Evolutionary conservation across 257 asterid genomes (phyloP).

Genomic region (Voacanga thouarsii): DNA sequence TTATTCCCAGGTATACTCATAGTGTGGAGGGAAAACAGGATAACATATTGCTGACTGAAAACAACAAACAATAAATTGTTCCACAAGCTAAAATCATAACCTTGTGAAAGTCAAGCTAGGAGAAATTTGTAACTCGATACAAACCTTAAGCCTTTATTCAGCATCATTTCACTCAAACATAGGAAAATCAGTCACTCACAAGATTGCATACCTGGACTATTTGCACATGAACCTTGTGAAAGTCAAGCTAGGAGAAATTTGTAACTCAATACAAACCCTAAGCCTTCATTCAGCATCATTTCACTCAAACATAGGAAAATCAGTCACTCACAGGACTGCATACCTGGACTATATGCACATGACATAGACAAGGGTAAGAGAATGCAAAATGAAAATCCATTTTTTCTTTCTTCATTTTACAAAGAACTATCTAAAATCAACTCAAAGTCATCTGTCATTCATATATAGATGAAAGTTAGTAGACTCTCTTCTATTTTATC

Average conservation of each 20-base stretch:
- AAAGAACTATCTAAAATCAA: too few relatives aligned
- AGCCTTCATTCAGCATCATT: constrained; percentile 82
- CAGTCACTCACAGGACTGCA: constrained; percentile 95
- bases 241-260: not conserved
- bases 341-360: constrained; percentile 56
- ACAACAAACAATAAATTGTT: constrained; percentile 6
- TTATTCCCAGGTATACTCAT: not conserved
- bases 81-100: constrained; percentile 8
- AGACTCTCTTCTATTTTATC: too few relatives aligned
- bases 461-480: too few relatives aligned
- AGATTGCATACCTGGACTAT: constrained; percentile 71
- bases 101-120: not conserved
- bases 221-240: constrained; percentile 19
- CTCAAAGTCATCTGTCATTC: not conserved
- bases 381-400: constrained; percentile 9
- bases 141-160: constrained; percentile 88
- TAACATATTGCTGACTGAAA: not conserved
- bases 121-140: constrained; percentile 25
- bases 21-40: not conserved
- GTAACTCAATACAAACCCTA: constrained; percentile 56
- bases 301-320: constrained; percentile 99
- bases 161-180: constrained; percentile 97
- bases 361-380: constrained; percentile 20
- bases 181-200: constrained; percentile 99
- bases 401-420: not conserved